These are phyloP conservation scores for Schizonepeta tenuifolia DNA, from an alignment of 257 asterid genomes.

Conservation along the genomic window DNA sequence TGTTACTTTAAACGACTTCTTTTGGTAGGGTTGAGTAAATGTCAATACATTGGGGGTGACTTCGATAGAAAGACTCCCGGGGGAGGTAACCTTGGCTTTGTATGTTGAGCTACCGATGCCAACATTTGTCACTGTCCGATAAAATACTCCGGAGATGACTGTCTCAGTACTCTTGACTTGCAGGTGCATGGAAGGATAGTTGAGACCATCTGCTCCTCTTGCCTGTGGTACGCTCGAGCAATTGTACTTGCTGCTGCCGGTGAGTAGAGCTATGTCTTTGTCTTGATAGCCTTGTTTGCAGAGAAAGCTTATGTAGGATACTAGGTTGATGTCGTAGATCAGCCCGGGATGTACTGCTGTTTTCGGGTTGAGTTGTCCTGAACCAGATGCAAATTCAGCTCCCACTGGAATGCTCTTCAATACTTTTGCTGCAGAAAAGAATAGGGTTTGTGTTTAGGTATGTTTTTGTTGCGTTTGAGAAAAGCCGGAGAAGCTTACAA, in stretches of 20 bases:
- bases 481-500: constrained; percentile 34
- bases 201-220: constrained; percentile 64
- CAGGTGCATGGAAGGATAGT: constrained; percentile 68
- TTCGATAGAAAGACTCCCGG: constrained; percentile 43
- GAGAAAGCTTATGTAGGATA: constrained; percentile 56
- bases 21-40: constrained; percentile 44
- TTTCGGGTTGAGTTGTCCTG: constrained; percentile 64
- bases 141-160: constrained; percentile 51
- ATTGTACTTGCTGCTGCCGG: constrained; percentile 47
- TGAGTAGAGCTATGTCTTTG: constrained; percentile 39
- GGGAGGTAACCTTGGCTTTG: constrained; percentile 47
- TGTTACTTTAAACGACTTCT: constrained; percentile 54
- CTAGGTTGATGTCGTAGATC: constrained; percentile 48
- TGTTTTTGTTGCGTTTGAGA: background rate
- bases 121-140: constrained; percentile 64
- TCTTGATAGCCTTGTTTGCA: constrained; percentile 63
- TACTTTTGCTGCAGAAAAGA: constrained; percentile 46
- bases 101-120: constrained; percentile 46
- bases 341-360: constrained; percentile 73
- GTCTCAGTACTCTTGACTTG: constrained; percentile 38
- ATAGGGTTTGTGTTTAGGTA: no score
- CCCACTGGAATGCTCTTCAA: constrained; percentile 49
- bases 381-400: constrained; percentile 59
- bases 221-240: constrained; percentile 49
- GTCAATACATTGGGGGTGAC: constrained; percentile 52